These are phyloP conservation scores for Gliomastix tumulicola DNA, from an alignment of 2,329 filamentous ascomycete genomes.

Conservation along the genomic window DNA sequence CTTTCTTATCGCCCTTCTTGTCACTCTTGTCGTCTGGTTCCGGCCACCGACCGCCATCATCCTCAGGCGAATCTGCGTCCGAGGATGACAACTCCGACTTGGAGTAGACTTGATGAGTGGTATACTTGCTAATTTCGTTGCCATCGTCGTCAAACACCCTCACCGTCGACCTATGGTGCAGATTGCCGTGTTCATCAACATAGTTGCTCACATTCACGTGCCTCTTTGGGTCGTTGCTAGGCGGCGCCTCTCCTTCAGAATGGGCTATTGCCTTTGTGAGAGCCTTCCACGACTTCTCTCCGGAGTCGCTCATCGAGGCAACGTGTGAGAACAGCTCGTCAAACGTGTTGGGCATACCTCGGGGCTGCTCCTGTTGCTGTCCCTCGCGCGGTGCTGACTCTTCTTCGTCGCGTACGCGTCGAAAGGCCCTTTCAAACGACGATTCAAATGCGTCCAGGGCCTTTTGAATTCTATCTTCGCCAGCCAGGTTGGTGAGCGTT, in stretches of 20 bases:
- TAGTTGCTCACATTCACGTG: slow-evolving; percentile 32
- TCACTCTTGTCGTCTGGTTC: neutral
- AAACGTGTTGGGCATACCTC: slow-evolving; percentile 17
- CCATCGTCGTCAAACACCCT: slow-evolving; percentile 32
- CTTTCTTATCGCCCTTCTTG: slow-evolving; percentile 2
- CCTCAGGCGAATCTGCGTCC: slow-evolving; percentile 9
- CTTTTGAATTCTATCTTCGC: too few relatives aligned
- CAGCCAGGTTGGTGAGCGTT: too few relatives aligned
- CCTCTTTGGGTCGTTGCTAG: slow-evolving; percentile 21
- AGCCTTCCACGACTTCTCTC: slow-evolving; percentile 30
- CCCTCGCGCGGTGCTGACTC: too few relatives aligned
- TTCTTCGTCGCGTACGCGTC: too few relatives aligned
- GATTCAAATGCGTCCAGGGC: too few relatives aligned
- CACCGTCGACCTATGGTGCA: slow-evolving; percentile 31
- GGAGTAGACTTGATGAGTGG: slow-evolving; percentile 22
- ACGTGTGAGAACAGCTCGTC: slow-evolving; percentile 33
- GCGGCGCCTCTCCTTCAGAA: slow-evolving; percentile 9
- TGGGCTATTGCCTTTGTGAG: slow-evolving; percentile 27
- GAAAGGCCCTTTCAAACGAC: too few relatives aligned
- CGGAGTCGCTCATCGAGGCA: slow-evolving; percentile 25
- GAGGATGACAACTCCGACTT: slow-evolving; percentile 7
- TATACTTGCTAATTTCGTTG: slow-evolving; percentile 29
- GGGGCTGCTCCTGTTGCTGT: too few relatives aligned
- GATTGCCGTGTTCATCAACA: slow-evolving; percentile 33
- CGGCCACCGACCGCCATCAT: neutral